Conservation (phyloP, 495 filamentous ascomycete genomes). For the Aspergillus steynii region DNA sequence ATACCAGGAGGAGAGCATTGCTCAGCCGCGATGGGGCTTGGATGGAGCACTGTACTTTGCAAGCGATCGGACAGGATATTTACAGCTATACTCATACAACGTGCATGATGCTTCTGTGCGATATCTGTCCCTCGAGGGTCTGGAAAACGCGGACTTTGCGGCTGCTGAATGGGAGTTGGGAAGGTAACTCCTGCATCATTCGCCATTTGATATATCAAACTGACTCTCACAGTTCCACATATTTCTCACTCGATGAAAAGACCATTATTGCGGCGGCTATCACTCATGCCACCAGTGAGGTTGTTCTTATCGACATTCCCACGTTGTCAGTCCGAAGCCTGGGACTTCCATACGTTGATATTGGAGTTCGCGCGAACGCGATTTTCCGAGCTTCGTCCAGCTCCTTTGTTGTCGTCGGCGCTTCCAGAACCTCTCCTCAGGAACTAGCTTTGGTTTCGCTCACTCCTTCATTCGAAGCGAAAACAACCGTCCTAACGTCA, state of each 20-base stretch:
- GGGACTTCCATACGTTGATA: conserved; percentile 25
- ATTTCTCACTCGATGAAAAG: conserved; percentile 35
- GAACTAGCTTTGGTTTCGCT: conserved; percentile 26
- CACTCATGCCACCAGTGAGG: conserved; percentile 25
- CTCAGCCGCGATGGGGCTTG: conserved; percentile 45
- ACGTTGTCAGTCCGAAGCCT: conserved; percentile 21
- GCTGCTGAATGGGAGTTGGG: conserved; percentile 40
- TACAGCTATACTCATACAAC: conserved; percentile 39
- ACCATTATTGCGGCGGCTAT: conserved; percentile 35
- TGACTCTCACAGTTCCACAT: conserved; percentile 30
- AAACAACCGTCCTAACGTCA: conserved; percentile 25
- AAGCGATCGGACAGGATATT: conserved; percentile 41
- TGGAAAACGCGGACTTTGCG: conserved; percentile 43
- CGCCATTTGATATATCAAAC: not conserved
- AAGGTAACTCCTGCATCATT: conserved; percentile 21
- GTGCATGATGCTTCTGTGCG: conserved; percentile 8
- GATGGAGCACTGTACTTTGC: conserved; percentile 46
- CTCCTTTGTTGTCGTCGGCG: conserved; percentile 25
- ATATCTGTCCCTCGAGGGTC: conserved; percentile 23
- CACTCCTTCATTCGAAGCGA: conserved; percentile 10
- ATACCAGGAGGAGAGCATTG: conserved; percentile 32
- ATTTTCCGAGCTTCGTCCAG: conserved; percentile 22
- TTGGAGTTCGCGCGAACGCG: conserved; percentile 14
- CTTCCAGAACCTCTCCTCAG: conserved; percentile 21
- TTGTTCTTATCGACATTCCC: conserved; percentile 22